phyloP scores from a whole-genome alignment of 495 filamentous ascomycete genomes.

The Cercophora samala region DNA sequence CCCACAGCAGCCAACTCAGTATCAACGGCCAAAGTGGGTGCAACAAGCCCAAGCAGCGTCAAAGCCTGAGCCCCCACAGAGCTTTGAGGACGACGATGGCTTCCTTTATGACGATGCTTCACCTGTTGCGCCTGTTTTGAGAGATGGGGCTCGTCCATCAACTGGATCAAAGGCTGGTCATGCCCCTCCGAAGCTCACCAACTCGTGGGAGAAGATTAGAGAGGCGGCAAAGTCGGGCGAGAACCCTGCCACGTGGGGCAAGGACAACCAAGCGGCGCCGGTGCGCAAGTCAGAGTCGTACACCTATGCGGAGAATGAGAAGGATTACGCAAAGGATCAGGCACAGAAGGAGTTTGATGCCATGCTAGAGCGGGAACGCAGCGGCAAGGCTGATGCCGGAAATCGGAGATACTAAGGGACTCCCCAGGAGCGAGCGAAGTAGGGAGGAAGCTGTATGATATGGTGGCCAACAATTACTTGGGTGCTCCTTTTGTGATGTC shows the following conservation, averaged over 20 bases:
- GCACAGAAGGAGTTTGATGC: constrained; percentile 49
- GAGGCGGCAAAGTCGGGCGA: constrained; percentile 17
- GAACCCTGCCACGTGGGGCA: constrained; percentile 5
- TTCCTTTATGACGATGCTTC: constrained; percentile 42
- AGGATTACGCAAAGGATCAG: constrained; percentile 38
- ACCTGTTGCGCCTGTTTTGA: constrained; percentile 33
- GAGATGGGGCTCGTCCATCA: not conserved
- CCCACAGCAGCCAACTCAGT: constrained; percentile 8
- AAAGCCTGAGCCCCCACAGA: not conserved
- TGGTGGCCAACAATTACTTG: not conserved
- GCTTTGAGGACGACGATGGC: constrained; percentile 26
- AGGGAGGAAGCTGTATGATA: not conserved
- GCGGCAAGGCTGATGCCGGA: constrained; percentile 25
- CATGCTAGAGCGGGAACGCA: constrained; percentile 39
- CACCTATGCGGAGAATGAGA: constrained; percentile 33
- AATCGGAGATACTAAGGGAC: not conserved
- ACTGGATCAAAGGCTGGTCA: not conserved
- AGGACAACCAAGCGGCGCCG: constrained; percentile 10
- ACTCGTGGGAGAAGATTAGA: constrained; percentile 40
- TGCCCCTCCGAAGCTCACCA: constrained; percentile 1
- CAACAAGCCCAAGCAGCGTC: constrained; percentile 1
- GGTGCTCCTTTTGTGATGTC: too few relatives aligned
- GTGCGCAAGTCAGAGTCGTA: constrained; percentile 31
- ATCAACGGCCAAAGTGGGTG: not conserved
- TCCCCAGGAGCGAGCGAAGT: not conserved